phyloP scores from a whole-genome alignment of 768 basidiomycete genomes.

The Panellus pusillus region DNA sequence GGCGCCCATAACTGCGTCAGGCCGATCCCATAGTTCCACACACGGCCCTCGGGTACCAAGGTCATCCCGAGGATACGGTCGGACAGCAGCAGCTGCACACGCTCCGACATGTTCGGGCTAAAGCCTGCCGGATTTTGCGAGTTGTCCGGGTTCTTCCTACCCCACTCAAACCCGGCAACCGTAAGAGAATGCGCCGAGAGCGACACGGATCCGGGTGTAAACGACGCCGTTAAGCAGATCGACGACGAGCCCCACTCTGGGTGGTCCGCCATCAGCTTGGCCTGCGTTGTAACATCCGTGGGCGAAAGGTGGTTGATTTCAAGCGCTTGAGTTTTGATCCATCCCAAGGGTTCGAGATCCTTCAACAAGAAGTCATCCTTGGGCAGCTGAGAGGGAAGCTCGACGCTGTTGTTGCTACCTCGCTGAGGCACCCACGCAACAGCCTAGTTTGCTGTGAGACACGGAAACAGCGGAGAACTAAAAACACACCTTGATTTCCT shows the following conservation, averaged over 20 bases:
- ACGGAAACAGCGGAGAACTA: not conserved
- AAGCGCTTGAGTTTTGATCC: conserved; percentile 95
- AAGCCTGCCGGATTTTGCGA: conserved; percentile 87
- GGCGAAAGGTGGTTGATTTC: conserved; percentile 93
- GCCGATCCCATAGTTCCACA: conserved; percentile 97
- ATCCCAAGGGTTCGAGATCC: conserved; percentile 92
- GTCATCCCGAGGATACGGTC: conserved; percentile 97
- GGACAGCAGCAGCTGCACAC: conserved; percentile 88
- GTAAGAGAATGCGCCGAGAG: conserved; percentile 89
- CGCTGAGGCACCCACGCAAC: conserved; percentile 98
- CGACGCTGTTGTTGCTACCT: conserved; percentile 92
- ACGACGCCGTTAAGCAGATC: conserved; percentile 91
- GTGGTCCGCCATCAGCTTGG: conserved; percentile 96
- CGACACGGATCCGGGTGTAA: conserved; percentile 97
- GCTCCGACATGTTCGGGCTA: conserved; percentile 98
- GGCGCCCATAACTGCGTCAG: conserved; percentile 90
- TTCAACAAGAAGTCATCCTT: conserved; percentile 94
- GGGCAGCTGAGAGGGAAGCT: conserved; percentile 86
- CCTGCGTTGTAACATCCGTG: conserved; percentile 90
- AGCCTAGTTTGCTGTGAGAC: conserved; percentile 43
- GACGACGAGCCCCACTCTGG: conserved; percentile 93
- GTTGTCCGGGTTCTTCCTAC: conserved; percentile 87
- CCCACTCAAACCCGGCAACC: conserved; percentile 97
- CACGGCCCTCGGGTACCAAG: conserved; percentile 87
- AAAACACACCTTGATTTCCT: conserved; percentile 84